Percentiles rank a stretch among this genome's conserved stretches.
Conservation (phyloP, 176 grass and related monocot species). For the Paspalum vaginatum region DNA sequence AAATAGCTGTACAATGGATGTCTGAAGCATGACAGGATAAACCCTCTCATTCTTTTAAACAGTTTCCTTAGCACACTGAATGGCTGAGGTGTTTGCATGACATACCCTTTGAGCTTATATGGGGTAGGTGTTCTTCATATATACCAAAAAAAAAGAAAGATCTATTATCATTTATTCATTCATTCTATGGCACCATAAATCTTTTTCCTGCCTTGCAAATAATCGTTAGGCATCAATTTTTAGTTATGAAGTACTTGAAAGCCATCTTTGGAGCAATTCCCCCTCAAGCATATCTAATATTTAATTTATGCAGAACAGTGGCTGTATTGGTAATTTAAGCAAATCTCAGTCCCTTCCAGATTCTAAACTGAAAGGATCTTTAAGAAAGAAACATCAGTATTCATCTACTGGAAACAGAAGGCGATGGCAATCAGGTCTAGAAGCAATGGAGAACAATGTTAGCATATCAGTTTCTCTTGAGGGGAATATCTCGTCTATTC, state of each 20-base stretch:
- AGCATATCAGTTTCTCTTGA: slow-evolving; percentile 66
- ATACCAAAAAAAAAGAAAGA: slow-evolving; percentile 8
- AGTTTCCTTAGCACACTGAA: slow-evolving; percentile 24
- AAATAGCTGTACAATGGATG: neutral
- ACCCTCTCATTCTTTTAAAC: slow-evolving; percentile 6
- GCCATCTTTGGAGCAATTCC: slow-evolving; percentile 20
- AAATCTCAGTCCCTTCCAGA: slow-evolving; percentile 44
- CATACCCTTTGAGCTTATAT: slow-evolving; percentile 51
- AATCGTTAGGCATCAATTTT: neutral
- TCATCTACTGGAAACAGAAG: slow-evolving; percentile 45
- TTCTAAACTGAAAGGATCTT: slow-evolving; percentile 42
- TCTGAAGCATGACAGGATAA: slow-evolving; percentile 27
- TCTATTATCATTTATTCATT: neutral
- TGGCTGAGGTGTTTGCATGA: slow-evolving; percentile 31
- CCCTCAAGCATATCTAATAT: slow-evolving; percentile 53
- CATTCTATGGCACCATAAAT: neutral
- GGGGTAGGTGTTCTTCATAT: slow-evolving; percentile 58
- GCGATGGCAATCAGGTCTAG: slow-evolving; percentile 44
- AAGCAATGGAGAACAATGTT: slow-evolving; percentile 67
- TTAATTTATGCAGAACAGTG: slow-evolving; percentile 69
- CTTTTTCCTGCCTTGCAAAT: neutral
- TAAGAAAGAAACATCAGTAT: slow-evolving; percentile 35
- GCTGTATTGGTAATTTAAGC: slow-evolving; percentile 65
- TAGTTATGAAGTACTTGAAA: slow-evolving; percentile 26
- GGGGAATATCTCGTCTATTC: slow-evolving; percentile 57